A percentile compares a stretch with the other conserved stretches of the same genome.
phyloP scores from a whole-genome alignment of 2,329 filamentous ascomycete genomes.

The Clonostachys chloroleuca region DNA sequence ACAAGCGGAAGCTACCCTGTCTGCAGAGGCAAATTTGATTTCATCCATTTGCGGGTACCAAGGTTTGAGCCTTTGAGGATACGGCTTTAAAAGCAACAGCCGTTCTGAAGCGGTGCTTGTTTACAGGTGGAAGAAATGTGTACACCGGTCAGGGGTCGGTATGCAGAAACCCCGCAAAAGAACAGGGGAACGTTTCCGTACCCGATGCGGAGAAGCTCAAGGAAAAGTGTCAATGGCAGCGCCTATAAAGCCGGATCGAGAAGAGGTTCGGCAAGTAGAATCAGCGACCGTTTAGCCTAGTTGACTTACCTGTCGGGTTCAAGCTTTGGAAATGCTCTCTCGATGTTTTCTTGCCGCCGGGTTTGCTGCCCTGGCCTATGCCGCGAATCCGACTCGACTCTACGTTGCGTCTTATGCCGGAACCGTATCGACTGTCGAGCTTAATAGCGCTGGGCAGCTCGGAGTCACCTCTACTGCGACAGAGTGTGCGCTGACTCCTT shows the following conservation, averaged over 20 bases:
- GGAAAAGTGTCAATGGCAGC: neutral
- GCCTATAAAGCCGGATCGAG: neutral
- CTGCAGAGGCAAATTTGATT: no score
- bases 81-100: no score
- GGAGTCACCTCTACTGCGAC: slow-evolving; percentile 36
- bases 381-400: slow-evolving; percentile 13
- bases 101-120: neutral
- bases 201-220: neutral
- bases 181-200: neutral
- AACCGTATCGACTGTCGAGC: slow-evolving; percentile 40
- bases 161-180: neutral
- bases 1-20: no score
- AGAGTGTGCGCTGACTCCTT: slow-evolving; percentile 48
- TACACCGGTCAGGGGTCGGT: neutral
- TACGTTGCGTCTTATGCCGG: slow-evolving; percentile 46
- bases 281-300: neutral
- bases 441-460: slow-evolving; percentile 21
- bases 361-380: neutral
- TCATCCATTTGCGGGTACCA: no score
- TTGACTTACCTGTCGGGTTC: neutral
- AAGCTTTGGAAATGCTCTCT: neutral
- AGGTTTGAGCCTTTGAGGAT: no score
- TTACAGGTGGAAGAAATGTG: neutral
- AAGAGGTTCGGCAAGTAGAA: neutral
- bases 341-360: neutral